Conservation (phyloP, 768 basidiomycete genomes). For the Paxillus ammoniavirescens region DNA sequence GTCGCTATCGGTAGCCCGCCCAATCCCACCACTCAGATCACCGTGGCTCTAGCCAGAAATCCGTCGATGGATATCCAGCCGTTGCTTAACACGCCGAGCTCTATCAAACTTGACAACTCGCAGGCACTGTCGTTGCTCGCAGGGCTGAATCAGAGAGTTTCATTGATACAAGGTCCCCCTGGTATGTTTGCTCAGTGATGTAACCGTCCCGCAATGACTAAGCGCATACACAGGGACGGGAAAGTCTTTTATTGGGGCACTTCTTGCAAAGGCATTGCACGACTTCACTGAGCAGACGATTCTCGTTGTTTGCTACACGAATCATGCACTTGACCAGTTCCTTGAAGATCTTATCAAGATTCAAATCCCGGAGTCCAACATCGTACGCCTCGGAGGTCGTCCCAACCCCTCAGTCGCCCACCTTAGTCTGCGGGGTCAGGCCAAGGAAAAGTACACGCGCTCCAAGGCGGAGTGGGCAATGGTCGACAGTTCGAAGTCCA, state of each 20-base stretch:
- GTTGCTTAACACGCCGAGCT: conserved; percentile 35
- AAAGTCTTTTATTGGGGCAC: conserved; percentile 68
- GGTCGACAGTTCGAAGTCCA: conserved; percentile 39
- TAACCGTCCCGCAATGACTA: background rate
- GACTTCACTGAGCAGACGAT: conserved; percentile 46
- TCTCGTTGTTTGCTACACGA: conserved; percentile 69
- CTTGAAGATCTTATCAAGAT: conserved; percentile 59
- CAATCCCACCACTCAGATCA: conserved; percentile 12
- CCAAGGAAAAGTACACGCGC: conserved; percentile 17
- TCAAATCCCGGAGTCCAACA: conserved; percentile 46
- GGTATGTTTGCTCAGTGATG: conserved; percentile 39
- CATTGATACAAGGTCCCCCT: conserved; percentile 70
- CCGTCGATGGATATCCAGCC: conserved; percentile 40
- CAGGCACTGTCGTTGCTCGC: conserved; percentile 47
- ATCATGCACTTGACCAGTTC: conserved; percentile 72
- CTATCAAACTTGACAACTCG: conserved; percentile 49
- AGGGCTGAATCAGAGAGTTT: conserved; percentile 54
- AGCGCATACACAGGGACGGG: conserved; percentile 51
- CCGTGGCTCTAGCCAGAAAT: conserved; percentile 30
- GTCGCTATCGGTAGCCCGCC: conserved; percentile 10
- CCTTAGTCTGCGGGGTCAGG: conserved; percentile 44
- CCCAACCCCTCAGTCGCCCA: conserved; percentile 45
- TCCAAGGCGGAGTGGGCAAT: conserved; percentile 37
- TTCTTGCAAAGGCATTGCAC: conserved; percentile 59
- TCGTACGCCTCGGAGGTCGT: conserved; percentile 59